Percentiles rank a stretch among this genome's conserved stretches.
These are phyloP conservation scores for Globisporangium spinosum DNA, from an alignment of 352 stramenopile genomes.

Conservation along the genomic window DNA sequence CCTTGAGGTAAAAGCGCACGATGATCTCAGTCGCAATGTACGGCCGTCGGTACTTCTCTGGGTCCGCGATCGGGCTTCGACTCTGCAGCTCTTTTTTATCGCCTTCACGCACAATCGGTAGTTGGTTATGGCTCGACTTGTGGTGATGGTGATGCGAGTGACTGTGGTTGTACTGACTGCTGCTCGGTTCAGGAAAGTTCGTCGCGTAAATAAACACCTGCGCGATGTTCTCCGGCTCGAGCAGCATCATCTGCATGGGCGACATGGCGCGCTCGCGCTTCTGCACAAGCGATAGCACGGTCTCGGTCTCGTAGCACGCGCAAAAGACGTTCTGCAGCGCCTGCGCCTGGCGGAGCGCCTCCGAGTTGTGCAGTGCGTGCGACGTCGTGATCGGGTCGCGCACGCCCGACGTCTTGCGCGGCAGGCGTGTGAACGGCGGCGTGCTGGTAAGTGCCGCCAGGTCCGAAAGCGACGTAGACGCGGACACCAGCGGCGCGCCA, in stretches of 20 bases:
- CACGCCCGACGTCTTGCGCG: constrained; percentile 32
- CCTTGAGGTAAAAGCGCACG: constrained; percentile 69
- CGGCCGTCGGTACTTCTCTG: constrained; percentile 50
- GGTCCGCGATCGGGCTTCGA: constrained; percentile 21
- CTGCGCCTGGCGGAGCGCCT: constrained; percentile 54
- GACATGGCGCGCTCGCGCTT: constrained; percentile 56
- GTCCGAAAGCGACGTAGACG: background rate
- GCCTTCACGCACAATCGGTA: background rate
- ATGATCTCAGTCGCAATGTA: constrained; percentile 75
- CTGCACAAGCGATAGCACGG: constrained; percentile 55
- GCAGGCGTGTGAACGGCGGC: constrained; percentile 32
- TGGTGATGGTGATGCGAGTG: constrained; percentile 1
- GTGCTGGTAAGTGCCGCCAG: constrained; percentile 18
- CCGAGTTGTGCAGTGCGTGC: constrained; percentile 68
- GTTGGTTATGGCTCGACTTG: constrained; percentile 6
- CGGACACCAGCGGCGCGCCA: constrained; percentile 3
- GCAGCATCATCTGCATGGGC: constrained; percentile 60
- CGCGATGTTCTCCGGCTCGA: constrained; percentile 52
- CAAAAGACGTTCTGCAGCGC: constrained; percentile 75
- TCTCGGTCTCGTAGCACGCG: constrained; percentile 71
- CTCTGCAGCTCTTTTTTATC: constrained; percentile 1
- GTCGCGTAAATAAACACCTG: constrained; percentile 68
- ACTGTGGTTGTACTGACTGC: constrained; percentile 1
- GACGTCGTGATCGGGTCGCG: constrained; percentile 61
- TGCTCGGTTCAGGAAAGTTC: constrained; percentile 16